phyloP scores from a whole-genome alignment of 257 asterid species.

The Fraxinus quadrangulata region DNA sequence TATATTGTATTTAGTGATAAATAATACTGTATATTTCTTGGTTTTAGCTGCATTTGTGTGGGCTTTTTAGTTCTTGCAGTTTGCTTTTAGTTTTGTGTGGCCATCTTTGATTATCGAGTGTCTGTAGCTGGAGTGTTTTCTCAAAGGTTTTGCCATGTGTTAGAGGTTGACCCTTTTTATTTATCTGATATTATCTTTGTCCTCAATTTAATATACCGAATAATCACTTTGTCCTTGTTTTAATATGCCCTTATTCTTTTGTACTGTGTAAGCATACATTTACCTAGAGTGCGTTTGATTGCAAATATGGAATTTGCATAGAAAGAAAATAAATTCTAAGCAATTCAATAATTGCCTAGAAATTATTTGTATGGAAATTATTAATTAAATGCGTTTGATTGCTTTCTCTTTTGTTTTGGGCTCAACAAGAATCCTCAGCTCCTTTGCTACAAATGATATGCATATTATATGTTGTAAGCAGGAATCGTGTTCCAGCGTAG shows the following conservation, averaged over 20 bases:
- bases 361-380: no score
- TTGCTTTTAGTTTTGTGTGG: background rate
- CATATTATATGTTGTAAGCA: background rate
- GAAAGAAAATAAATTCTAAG: no score
- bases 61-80: background rate
- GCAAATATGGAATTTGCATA: no score
- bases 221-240: background rate
- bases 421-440: constrained; percentile 1
- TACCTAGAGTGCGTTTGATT: background rate
- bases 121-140: background rate
- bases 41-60: background rate
- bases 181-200: background rate
- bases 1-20: background rate
- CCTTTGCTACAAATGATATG: constrained; percentile 5
- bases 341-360: no score
- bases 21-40: constrained; percentile 7
- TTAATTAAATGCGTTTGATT: no score
- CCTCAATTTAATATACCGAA: background rate
- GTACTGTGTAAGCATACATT: background rate
- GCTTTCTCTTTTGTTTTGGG: background rate
- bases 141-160: constrained; percentile 18
- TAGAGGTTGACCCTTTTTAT: background rate
- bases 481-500: background rate
- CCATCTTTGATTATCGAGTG: background rate
- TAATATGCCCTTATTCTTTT: background rate